Percentiles rank a stretch among this genome's conserved stretches.
phyloP scores from a whole-genome alignment of 1,284 basidiomycete species.

The Moniliophthora roreri region DNA sequence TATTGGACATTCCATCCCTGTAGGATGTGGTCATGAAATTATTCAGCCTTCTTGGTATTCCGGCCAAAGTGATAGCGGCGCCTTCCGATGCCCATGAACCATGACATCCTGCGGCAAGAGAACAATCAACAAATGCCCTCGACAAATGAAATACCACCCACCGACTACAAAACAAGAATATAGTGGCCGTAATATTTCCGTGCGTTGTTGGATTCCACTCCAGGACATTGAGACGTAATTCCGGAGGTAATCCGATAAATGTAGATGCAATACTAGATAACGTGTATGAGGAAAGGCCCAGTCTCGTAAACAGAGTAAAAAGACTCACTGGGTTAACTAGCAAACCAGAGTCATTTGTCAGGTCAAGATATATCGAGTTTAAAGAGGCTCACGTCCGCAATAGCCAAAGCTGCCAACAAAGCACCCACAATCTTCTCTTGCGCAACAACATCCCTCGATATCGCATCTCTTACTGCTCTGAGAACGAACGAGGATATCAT shows the following conservation, averaged over 20 bases:
- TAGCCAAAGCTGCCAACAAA: conserved; percentile 60
- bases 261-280: conserved; percentile 54
- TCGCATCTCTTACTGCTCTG: conserved; percentile 63
- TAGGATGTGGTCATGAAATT: too few relatives aligned
- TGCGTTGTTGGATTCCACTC: conserved; percentile 73
- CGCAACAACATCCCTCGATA: conserved; percentile 56
- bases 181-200: conserved; percentile 68
- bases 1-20: too few relatives aligned
- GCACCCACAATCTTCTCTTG: conserved; percentile 74
- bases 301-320: background rate
- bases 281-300: background rate
- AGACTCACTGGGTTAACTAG: background rate
- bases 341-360: background rate
- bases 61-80: too few relatives aligned
- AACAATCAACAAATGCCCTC: too few relatives aligned
- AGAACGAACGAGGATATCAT: conserved; percentile 70
- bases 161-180: conserved; percentile 59
- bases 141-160: conserved; percentile 23
- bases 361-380: background rate
- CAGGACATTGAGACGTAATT: conserved; percentile 48
- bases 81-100: too few relatives aligned
- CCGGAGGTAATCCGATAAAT: conserved; percentile 54
- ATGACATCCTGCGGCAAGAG: too few relatives aligned
- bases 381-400: conserved; percentile 63
- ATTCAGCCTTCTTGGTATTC: too few relatives aligned